Evolutionary conservation across 345 rosid species (phyloP).

Genomic region (Durio zibethinus): DNA sequence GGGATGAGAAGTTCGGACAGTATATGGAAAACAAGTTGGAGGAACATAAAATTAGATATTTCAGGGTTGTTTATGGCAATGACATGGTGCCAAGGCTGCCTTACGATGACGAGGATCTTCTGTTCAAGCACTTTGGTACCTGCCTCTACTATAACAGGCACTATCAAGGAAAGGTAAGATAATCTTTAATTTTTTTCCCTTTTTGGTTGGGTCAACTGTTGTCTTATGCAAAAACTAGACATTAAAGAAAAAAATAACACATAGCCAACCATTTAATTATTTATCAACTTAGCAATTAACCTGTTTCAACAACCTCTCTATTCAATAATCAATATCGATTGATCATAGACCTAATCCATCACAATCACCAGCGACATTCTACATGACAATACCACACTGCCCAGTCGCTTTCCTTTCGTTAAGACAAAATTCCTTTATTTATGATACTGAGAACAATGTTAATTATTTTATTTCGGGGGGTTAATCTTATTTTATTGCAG

Average conservation of each 20-base stretch:
- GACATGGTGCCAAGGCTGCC: constrained; percentile 78
- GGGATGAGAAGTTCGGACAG: constrained; percentile 50
- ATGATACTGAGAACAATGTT: neutral
- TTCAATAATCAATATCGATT: neutral
- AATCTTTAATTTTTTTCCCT: neutral
- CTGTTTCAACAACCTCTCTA: neutral
- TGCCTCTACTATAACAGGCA: constrained; percentile 50
- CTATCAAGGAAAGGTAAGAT: constrained; percentile 41
- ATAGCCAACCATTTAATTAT: neutral
- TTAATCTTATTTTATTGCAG: neutral
- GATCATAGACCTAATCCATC: neutral
- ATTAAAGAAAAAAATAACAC: too few species aligned
- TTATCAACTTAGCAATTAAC: too few species aligned
- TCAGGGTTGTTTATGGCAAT: constrained; percentile 62
- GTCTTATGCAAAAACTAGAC: neutral
- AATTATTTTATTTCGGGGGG: neutral
- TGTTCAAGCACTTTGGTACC: constrained; percentile 79
- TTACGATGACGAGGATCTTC: constrained; percentile 48
- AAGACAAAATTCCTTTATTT: neutral
- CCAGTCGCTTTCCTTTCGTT: neutral
- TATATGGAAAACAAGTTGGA: constrained; percentile 47
- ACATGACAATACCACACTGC: neutral
- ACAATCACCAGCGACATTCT: neutral
- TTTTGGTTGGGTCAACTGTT: neutral
- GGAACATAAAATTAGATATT: constrained; percentile 35